Base-by-base conservation (phyloP, 176 grass and related monocot genomes). In the Tillandsia fasciculata region DNA sequence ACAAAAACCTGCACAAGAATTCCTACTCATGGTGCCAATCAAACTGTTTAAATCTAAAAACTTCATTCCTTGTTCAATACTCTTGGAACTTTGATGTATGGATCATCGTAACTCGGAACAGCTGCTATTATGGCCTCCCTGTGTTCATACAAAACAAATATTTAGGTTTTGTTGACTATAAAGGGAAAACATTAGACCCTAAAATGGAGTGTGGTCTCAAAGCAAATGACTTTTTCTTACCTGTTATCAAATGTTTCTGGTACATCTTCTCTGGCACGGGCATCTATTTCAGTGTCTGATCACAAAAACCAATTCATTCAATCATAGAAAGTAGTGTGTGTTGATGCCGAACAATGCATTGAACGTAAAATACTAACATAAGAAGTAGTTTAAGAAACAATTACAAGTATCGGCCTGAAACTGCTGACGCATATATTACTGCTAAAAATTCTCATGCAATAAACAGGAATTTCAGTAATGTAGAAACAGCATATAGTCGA, bases 11-110 rank as follows among this genome's bases (percentile, higher is more conserved):
- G 54, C 15, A 59, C n/a, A 59, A 8, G 15, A 18, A 59, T 14
- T 22, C 12, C 14, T 20, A 59, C 4, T 15, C 14, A 15, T 56
- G 54, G 5, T 22, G 12, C 54, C 54, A 59, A 18, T 17, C 14
- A 59, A 14, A 59, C n/a, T 59, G 8, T 59, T 7, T 42, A 17
- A 59, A n/a, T 14, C 4, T 59, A 28, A 13, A 23, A 76, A 12
- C 52, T 26, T 90, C 75, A 96, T 68, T 96, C 85, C 77, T 88
- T 96, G 80, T 66, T 88, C 82, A 96, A 69, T 18, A 88, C 87
- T 64, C 68, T 96, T 78, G 88, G 92, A 72, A 96, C 92, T 88
- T 91, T 86, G 65, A 96, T 82, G 64, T 86, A 91, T 67, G 92
- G 85, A 64, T 88, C 80, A 63, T 84, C 83, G 63, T 82, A 96